Evolutionary conservation across 192 early-diverging fungal genomes (phyloP), one percentile per base, ranked within the genome.

Genomic region (Backusella tarrabulga): DNA sequence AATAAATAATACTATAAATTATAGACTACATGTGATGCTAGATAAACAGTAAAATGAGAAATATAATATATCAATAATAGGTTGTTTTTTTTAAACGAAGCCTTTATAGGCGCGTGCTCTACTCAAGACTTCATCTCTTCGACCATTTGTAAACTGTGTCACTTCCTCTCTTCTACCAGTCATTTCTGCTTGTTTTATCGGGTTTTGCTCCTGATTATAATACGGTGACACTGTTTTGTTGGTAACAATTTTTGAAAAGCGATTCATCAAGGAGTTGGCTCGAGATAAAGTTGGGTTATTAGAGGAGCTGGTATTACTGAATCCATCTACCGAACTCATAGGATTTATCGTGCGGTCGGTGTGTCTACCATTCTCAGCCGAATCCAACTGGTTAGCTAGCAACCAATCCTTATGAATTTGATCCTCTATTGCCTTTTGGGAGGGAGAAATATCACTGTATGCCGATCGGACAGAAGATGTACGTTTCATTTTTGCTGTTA

Each of bases 311-410:
- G 8, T 26, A 21, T 26, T 34, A 29, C 71, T 19, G 21, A 32
- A 29, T n/a, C 19, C 19, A 34, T 54, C 35, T 32, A 26, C 56
- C 4, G 56, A 63, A 4, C 56, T 23, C 26, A 63, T 63, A 3
- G 56, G 56, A 8, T 63, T 63, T 12, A 63, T 63, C 11, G 9
- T 68, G 21, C 46, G 56, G 21, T 40, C 38, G 6, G 17, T 56
- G 2, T n/a, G 54, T 63, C 56, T 26, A 12, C 56, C 34, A 34
- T 63, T 67, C n/a, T 63, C 52, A 8, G 38, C 5, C 21, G 41
- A 66, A 68, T 46, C 52, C 17, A 75, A 75, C 26, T 67, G 41
- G 29, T 68, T 75, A 23, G 63, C 74, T 44, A 68, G 71, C n/a
- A 38, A 46, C 74, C 66, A 66, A 67, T 44, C 63, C 29, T 38